Evolutionary conservation across 106 monocot genomes (phyloP), one percentile per base, ranked within the genome.

Genomic region (Acorus calamus): DNA sequence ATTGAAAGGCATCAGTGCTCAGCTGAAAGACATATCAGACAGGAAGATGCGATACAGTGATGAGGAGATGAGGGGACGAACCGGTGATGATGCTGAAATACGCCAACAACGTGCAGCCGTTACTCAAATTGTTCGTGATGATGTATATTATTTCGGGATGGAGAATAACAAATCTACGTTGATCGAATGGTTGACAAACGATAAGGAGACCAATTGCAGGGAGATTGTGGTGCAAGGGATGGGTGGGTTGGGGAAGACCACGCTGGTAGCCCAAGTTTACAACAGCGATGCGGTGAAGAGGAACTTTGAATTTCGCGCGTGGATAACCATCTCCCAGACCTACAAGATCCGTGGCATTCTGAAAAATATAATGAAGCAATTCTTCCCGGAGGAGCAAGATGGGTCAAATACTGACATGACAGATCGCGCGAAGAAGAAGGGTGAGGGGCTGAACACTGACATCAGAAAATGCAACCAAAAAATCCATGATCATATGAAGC

Each of bases 231-330:
- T 73, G 6, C 28, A 48, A 1, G 59, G 59, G 8, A 73, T 66
- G 73, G 66, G 66, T 46, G 73, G 73, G 45, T 42, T 45, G 11
- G 73, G 73, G 9, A 73, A 73, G 53, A 73, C 66, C 4, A 73
- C 73, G 3, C 66, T 73, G 14, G 73, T 66, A 4, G 53, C 43
- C 14, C 51, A 51, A 11, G 72, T 77, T 67, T 77, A 51, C 41
- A 50, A 49, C 9, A 47, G 10, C 48, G 54, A 8, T 6, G 50
- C 14, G 12, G 46, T 78, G 8, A 61, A 62, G 10, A 4, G 12
- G 2, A 42, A 55, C 7, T 78, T 72, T 64, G 65, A 47, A 51
- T 9, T 14, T 7, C 10, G 11, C 44, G 14, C 11, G 2, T 78
- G 67, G 66, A 3, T 72, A 13, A 8, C 67, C 4, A 49, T 72